Evolutionary conservation across 1,284 basidiomycete species (phyloP), one percentile per base, ranked within the genome.

Genomic region (Ceratorhiza oryzae-sativae): DNA sequence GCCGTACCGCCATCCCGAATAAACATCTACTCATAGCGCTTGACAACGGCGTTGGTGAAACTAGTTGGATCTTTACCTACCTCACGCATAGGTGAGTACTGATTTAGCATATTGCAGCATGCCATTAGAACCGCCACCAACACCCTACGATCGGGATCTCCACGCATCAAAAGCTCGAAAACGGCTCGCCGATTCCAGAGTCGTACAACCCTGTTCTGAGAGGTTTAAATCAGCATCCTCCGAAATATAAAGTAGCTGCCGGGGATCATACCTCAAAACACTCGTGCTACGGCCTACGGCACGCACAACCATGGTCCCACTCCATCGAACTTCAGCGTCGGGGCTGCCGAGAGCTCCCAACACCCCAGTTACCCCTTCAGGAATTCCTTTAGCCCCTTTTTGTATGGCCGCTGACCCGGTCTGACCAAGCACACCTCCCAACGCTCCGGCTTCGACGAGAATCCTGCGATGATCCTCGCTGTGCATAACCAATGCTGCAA

Each of bases 21-120:
- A 20, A 70, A 70, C 67, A 70, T 70, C 67, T 70, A 41, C 4
- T 1, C 41, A 25, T 30, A 27, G 36, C 12, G 34, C 10, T 12
- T 58, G 9, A 58, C 8, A 39, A 39, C 8, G 23, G 18, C 34
- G 15, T 5, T 39, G 6, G 23, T n/a, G 13, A 58, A 3, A 1
- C 25, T 6, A 39, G 48, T 8, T 49, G 15, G n/a, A 9, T 45
- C 23, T 23, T 8, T 1, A 49, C 67, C n/a, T 32, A 70, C 67
- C 67, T 70, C 55, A 46, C 67, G 53, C 67, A 70, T 59, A 9
- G 67, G 67, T 1, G 55, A 70, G 18, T 70, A 70, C 10, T 70
- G 55, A 49, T 70, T 59, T 23, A 70, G 34, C 42, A 70, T 46
- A 39, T 70, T 70, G 23, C 67, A 70, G 20, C 55, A 70, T 32